phyloP scores from a whole-genome alignment of 2,329 filamentous ascomycete species.

The Incumbomyces lentus region DNA sequence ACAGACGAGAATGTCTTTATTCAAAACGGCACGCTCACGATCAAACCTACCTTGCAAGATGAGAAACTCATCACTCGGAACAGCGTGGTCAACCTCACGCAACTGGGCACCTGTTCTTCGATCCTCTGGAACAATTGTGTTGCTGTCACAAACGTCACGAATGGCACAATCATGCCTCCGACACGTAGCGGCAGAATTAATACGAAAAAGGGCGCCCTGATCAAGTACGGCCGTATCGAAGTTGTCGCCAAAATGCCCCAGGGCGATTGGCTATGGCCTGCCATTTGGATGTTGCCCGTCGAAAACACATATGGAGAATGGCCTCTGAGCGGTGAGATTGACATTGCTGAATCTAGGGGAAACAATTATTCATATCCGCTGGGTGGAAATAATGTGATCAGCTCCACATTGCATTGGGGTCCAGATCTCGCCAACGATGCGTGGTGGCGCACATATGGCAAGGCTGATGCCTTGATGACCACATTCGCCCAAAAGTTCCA shows the following conservation, averaged over 20 bases:
- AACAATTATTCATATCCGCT: constrained; percentile 69
- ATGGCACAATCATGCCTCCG: constrained; percentile 66
- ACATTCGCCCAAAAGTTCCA: constrained; percentile 62
- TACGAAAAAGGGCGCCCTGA: constrained; percentile 57
- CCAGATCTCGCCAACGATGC: constrained; percentile 61
- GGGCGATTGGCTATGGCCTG: constrained; percentile 83
- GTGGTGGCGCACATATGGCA: constrained; percentile 76
- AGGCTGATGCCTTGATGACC: constrained; percentile 62
- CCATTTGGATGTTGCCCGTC: constrained; percentile 81
- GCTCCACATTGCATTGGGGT: constrained; percentile 74
- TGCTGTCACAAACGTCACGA: constrained; percentile 63
- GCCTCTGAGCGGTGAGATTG: constrained; percentile 74
- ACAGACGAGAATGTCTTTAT: constrained; percentile 66
- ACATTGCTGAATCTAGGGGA: constrained; percentile 69
- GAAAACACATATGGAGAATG: constrained; percentile 63
- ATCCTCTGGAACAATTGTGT: constrained; percentile 52
- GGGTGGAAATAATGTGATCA: constrained; percentile 72
- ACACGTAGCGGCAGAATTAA: constrained; percentile 69
- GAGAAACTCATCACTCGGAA: constrained; percentile 54
- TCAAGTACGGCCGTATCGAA: constrained; percentile 74
- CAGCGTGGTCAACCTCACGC: constrained; percentile 56
- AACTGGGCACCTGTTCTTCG: constrained; percentile 59
- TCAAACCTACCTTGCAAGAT: constrained; percentile 71
- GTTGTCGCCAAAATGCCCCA: constrained; percentile 64
- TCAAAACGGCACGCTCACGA: constrained; percentile 56